These are phyloP conservation scores for Skeletonema grethae DNA, from an alignment of 108 stramenopile species.

Conservation along the genomic window DNA sequence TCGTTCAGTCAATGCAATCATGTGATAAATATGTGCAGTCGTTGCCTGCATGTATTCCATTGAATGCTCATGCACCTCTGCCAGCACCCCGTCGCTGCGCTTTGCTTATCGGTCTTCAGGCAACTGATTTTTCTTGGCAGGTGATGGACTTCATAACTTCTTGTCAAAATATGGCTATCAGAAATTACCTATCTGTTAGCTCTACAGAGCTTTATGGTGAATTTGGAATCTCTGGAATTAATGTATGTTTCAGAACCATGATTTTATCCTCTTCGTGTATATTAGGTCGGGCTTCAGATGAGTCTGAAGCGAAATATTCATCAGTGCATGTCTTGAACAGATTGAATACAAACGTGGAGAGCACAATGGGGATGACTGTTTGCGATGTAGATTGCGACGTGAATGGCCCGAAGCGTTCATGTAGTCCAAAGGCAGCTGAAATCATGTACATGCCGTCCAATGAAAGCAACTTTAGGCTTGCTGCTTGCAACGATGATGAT, in stretches of 20 bases:
- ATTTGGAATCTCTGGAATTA: conserved; percentile 54
- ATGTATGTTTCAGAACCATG: conserved; percentile 63
- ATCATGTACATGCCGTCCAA: conserved; percentile 63
- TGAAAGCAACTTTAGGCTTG: conserved; percentile 65
- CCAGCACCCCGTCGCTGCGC: conserved; percentile 43
- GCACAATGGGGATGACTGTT: conserved; percentile 64
- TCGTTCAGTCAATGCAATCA: conserved; percentile 26
- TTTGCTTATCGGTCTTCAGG: conserved; percentile 70
- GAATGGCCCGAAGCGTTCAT: conserved; percentile 67
- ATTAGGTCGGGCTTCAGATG: conserved; percentile 64
- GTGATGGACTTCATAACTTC: conserved; percentile 48
- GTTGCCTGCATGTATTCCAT: conserved; percentile 22
- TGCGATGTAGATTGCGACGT: conserved; percentile 79
- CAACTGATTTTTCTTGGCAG: conserved; percentile 70
- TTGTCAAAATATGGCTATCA: conserved; percentile 32
- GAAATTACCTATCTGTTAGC: conserved; percentile 14
- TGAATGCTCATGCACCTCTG: conserved; percentile 17
- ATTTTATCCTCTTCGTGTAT: conserved; percentile 64
- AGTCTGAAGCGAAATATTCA: conserved; percentile 38
- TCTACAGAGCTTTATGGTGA: conserved; percentile 39
- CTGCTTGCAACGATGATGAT: conserved; percentile 68
- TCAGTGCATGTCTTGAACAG: conserved; percentile 24
- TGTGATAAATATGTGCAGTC: conserved; percentile 21
- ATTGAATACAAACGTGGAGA: conserved; percentile 22
- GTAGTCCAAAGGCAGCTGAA: conserved; percentile 67